A percentile compares a stretch with the other conserved stretches of the same genome.
phyloP scores from a whole-genome alignment of 176 grass and related monocot genomes.

The Carex kokanica region DNA sequence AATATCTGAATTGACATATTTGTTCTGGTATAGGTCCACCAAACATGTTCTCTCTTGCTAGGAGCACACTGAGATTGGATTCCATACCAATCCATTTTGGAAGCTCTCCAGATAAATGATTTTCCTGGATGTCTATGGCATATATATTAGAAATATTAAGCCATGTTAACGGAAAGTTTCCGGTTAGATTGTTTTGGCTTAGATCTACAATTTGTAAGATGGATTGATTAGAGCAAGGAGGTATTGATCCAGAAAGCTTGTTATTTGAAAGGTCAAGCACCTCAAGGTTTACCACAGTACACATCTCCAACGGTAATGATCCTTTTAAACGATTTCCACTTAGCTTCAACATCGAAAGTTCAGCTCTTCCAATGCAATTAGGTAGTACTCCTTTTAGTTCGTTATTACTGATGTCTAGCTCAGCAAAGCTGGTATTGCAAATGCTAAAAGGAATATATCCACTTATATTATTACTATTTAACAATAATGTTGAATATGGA shows the following conservation, averaged over 20 bases:
- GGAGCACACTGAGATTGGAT: not conserved
- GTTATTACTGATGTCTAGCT: not conserved
- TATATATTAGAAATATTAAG: not conserved
- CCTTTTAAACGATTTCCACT: not conserved
- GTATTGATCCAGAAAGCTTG: too few relatives aligned
- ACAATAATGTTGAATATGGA: too few relatives aligned
- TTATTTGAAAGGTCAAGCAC: too few relatives aligned
- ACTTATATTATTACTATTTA: too few relatives aligned
- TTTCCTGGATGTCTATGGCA: not conserved
- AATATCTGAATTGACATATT: not conserved
- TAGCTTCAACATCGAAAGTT: not conserved
- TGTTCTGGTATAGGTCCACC: not conserved
- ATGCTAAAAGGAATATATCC: not conserved
- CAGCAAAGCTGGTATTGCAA: not conserved
- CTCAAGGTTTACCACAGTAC: not conserved
- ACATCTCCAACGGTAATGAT: not conserved
- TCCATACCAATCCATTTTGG: not conserved
- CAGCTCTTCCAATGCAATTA: not conserved
- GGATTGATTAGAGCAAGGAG: too few relatives aligned
- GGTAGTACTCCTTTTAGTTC: not conserved
- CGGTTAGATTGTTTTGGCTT: constrained; percentile 8
- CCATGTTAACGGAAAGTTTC: not conserved
- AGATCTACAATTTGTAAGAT: not conserved
- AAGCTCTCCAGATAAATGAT: not conserved
- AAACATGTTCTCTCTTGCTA: constrained; percentile 9